Conservation (phyloP, 495 filamentous ascomycete species). For the Penicillium paradoxum region DNA sequence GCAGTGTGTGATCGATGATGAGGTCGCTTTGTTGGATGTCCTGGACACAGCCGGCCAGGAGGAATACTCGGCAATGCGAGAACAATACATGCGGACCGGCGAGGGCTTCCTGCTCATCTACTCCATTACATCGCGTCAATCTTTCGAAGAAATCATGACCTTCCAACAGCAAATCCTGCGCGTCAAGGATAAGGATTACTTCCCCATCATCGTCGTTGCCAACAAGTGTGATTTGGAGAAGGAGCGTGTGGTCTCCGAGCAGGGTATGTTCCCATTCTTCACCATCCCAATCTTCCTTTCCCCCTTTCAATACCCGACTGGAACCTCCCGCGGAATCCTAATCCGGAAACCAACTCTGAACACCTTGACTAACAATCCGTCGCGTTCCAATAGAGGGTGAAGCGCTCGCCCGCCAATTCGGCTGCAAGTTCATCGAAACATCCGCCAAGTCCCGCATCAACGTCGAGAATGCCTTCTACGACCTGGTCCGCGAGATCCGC, state of each 20-base stretch:
- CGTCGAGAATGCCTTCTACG: conserved; percentile 97
- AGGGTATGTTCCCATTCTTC: conserved; percentile 58
- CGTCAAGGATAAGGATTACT: conserved; percentile 99
- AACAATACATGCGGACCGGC: conserved; percentile 99
- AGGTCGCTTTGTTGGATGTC: conserved; percentile 94
- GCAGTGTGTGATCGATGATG: conserved; percentile 98
- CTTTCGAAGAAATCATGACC: conserved; percentile 95
- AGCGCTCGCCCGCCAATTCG: conserved; percentile 76
- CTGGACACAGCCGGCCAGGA: conserved; percentile 98
- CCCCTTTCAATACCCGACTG: not conserved
- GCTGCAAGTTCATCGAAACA: conserved; percentile 97
- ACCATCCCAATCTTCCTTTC: not conserved
- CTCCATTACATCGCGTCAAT: conserved; percentile 94
- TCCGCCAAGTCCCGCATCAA: conserved; percentile 97
- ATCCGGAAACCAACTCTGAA: not conserved
- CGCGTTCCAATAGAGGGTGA: conserved; percentile 67
- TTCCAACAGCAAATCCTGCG: conserved; percentile 98
- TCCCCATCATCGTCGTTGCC: conserved; percentile 98
- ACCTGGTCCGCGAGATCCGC: conserved; percentile 94
- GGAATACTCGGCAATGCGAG: conserved; percentile 98
- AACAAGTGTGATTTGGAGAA: conserved; percentile 98
- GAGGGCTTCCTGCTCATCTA: conserved; percentile 98
- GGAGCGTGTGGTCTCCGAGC: conserved; percentile 82
- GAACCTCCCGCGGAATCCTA: not conserved
- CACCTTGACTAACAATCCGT: conserved; percentile 3